Evolutionary conservation across 225 moss, liverwort and hornwort species (phyloP), one percentile per base, ranked within the genome.

Genomic region (Anthoceros angustus): DNA sequence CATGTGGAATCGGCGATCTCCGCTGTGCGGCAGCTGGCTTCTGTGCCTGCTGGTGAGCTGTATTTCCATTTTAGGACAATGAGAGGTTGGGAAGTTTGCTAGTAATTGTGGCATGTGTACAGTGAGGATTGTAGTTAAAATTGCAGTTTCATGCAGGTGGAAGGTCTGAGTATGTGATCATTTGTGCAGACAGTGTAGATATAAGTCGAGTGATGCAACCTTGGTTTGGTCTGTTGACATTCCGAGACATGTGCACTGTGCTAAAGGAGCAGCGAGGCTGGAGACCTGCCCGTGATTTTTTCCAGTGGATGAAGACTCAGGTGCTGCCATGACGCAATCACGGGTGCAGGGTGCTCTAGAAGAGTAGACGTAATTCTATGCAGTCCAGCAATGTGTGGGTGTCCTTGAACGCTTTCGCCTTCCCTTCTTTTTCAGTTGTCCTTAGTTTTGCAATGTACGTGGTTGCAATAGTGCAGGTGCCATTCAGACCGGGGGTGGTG

Each of bases 231-330:
- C 85, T 80, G 66, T 80, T 98, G 43, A 76, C 86, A 15, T 89
- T 98, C 67, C 89, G 98, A 25, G 89, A 98, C 63, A 78, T 98
- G 92, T 98, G 98, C 67, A 77, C 79, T 41, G 71, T 92, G 62
- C 77, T 98, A 21, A 98, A 98, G 70, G 89, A 98, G 81, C 86
- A 86, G 74, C 78, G 83, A 8, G 85, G 87, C 26, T 98, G 98
- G 98, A 89, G 86, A 64, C 78, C 84, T 43, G 92, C 92, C 25
- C 70, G 74, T 63, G 72, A 72, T 2, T 92, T 87, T 46, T 98
- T 98, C 68, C 84, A 87, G 50, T 98, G 98, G 98, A 98, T 98
- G 98, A 98, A 98, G 82, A 78, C 89, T 38, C 98, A 98, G 69
- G 84, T 55, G 55, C 55, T 18, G 55, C 55, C 6, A 23, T 23